A percentile compares a stretch with the other conserved stretches of the same genome.
These are phyloP conservation scores for Isatis tinctoria DNA, from an alignment of 345 rosid genomes.

Conservation along the genomic window DNA sequence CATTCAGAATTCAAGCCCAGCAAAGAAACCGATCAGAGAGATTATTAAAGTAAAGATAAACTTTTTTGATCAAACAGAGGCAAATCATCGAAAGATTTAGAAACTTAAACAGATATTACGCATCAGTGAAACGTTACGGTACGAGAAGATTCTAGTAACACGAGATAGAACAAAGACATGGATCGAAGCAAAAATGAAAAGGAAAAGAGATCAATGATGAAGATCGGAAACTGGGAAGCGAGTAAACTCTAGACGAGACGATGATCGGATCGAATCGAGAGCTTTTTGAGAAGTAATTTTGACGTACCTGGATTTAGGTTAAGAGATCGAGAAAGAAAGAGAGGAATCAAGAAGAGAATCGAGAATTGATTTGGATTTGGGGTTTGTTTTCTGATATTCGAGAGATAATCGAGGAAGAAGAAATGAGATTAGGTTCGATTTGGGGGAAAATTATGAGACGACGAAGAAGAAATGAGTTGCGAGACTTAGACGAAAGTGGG, in stretches of 20 bases:
- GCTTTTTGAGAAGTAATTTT: background rate
- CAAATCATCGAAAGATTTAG: constrained; percentile 1
- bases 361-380: no score
- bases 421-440: no score
- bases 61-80: constrained; percentile 3
- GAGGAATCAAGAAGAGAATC: no score
- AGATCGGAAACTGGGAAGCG: constrained; percentile 12
- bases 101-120: background rate
- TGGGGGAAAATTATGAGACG: no score
- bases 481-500: no score
- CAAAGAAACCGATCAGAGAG: background rate
- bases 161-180: background rate
- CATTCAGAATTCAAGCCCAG: background rate
- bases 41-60: background rate
- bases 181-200: background rate
- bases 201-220: background rate
- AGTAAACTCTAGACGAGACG: background rate
- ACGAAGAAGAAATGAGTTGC: no score
- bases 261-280: background rate
- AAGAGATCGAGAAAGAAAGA: no score
- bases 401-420: no score
- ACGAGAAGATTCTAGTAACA: background rate
- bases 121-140: background rate
- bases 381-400: no score
- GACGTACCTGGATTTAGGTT: no score